Base-by-base conservation (phyloP, 73 alveolate genomes). In the Paramecium caudatum region DNA sequence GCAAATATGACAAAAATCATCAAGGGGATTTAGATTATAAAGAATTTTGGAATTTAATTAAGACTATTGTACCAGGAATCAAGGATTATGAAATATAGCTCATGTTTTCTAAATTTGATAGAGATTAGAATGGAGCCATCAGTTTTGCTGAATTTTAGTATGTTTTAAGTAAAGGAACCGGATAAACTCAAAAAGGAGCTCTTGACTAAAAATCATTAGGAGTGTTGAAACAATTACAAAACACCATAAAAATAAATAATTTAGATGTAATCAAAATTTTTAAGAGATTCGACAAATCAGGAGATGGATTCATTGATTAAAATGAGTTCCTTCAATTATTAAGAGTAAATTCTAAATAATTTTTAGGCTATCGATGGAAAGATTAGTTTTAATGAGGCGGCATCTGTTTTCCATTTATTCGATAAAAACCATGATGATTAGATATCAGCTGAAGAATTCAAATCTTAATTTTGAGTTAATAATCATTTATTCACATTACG, bases 11-110 rank as follows among this genome's bases (percentile, higher is more conserved):
- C 65, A 45, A 61, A 46, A 63, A 86, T 46, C 63, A 46, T 47
- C 48, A 55, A 61, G 93, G 93, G 17, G 84, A 70, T 55, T 47
- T 86, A 25, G 88, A 63, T 65, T 86, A 49, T n/a, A 8, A 86
- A 36, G 93, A 86, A 27, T 86, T 86, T 63, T 32, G 30, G 0
- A 86, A 86, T 45, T 46, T 86, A 61, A 37, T 86, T 10, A 86
- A 46, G 65, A 17, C 48, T 5, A 78, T 86, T 25, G 93, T 78
- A 5, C 82, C 82, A 12, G 93, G 93, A 41, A 36, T 86, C 30
- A 86, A 86, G 46, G 93, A 86, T 86, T 63, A 86, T 63, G 93
- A 86, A 63, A 86, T 86, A 15, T 3, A 43, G 23, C 48, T 86
- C 5, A 86, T 86, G 30, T 86, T 86, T 63, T 21, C 78, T 6